Base-by-base conservation (phyloP, 1,284 basidiomycete species). In the Moniliella sp. region DNA sequence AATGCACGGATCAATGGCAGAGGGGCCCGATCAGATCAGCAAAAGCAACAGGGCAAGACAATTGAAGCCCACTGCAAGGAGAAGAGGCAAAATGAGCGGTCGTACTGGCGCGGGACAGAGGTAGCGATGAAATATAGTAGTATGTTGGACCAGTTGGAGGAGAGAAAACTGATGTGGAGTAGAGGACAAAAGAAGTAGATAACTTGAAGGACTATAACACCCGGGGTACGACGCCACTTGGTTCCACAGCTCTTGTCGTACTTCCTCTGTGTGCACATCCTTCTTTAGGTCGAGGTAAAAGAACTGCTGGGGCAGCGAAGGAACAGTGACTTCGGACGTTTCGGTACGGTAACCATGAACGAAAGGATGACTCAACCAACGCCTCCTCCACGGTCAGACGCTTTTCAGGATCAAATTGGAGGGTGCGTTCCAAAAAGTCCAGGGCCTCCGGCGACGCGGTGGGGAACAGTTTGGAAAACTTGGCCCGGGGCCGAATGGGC, bases 401-500 rank as follows among this genome's bases (percentile, higher is more conserved):
- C 27, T 46, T 43, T 17, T 42, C 38, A 2, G 56, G 56, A 23
- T 43, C 17, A 67, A 75, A 61, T 39, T 80, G 80, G 62, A 93
- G 64, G 7, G 79, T 81, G 64, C 76, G 76, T n/a, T 75, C 72
- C 45, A 94, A 65, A 64, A 94, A 91, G 62, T 94, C 86, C 32
- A 88, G 65, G 1, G 86, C 86, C 71, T 30, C 36, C 3, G 32
- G 19, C 3, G 21, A 33, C 2, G 39, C 40, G 5, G 34, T 28
- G 1, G 45, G 47, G 18, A 50, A 38, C 9, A 50, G 18, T 28
- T 35, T 11, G 7, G 15, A 10, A 29, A 43, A 44, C 2, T 42
- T 23, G 16, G 38, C 37, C n/a, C 28, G 72, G 65, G 81, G 83
- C 41, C 78, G 70, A 70, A 91, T 82, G 2, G 62, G 57, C 12